Conservation (phyloP, 371 early-diverging fungal species). For the Thermomucor indicae-seudaticae region DNA sequence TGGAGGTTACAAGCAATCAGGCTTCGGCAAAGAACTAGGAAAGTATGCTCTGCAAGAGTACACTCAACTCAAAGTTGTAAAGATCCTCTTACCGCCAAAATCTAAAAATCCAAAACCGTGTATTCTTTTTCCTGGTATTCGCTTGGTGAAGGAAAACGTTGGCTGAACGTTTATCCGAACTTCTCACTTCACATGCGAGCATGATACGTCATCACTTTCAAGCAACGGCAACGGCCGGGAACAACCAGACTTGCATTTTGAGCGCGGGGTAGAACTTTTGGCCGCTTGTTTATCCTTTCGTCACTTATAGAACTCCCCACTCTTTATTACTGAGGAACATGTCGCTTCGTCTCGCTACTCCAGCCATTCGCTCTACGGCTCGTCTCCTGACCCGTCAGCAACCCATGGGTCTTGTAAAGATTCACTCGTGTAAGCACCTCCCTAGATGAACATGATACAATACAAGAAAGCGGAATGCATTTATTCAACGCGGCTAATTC, state of each 20-base stretch:
- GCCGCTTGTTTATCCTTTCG: no score
- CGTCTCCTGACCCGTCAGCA: slow-evolving; percentile 36
- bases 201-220: no score
- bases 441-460: neutral
- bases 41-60: slow-evolving; percentile 70
- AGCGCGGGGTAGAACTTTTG: no score
- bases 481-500: neutral
- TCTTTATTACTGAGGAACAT: slow-evolving; percentile 4
- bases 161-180: no score
- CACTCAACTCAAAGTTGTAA: slow-evolving; percentile 65
- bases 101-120: no score
- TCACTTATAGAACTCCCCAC: no score
- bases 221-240: no score
- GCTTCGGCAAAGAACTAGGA: slow-evolving; percentile 80
- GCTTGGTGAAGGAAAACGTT: no score
- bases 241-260: no score
- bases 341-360: slow-evolving; percentile 43
- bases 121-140: neutral
- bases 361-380: slow-evolving; percentile 35
- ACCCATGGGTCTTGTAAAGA: slow-evolving; percentile 48
- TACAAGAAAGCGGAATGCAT: neutral
- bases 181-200: no score
- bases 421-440: slow-evolving; percentile 39
- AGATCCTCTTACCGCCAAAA: slow-evolving; percentile 23
- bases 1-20: slow-evolving; percentile 67